phyloP scores from a whole-genome alignment of 2,329 filamentous ascomycete genomes.

The Thielaviopsis punctulata region DNA sequence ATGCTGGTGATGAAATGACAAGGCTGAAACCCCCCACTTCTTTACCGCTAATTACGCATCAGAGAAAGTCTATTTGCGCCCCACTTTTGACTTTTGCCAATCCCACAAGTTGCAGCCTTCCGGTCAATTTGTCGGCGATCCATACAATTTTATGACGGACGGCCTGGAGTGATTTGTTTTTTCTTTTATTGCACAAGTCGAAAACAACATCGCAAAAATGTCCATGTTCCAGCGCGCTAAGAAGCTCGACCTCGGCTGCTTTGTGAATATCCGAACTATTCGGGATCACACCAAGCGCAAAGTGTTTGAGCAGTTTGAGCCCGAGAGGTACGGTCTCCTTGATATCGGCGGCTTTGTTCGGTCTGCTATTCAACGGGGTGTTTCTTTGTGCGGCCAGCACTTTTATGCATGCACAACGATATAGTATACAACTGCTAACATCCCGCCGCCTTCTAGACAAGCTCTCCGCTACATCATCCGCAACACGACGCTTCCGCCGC shows the following conservation, averaged over 20 bases:
- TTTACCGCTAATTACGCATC: background rate
- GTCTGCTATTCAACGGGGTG: background rate
- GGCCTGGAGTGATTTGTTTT: too few species aligned
- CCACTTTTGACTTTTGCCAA: constrained; percentile 1
- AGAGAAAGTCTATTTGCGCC: background rate
- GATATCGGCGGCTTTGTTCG: background rate
- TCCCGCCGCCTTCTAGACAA: too few species aligned
- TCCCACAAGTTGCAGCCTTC: background rate
- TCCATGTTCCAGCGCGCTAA: constrained; percentile 69
- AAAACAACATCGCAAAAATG: constrained; percentile 42
- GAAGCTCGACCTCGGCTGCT: constrained; percentile 77
- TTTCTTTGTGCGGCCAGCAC: background rate
- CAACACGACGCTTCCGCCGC: constrained; percentile 69
- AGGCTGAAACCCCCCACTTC: constrained; percentile 4
- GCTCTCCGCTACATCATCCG: constrained; percentile 82
- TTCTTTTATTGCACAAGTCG: too few species aligned
- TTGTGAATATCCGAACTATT: constrained; percentile 69
- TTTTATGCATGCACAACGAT: too few species aligned
- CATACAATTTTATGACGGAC: background rate
- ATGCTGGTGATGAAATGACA: background rate
- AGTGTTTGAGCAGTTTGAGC: constrained; percentile 71
- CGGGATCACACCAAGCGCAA: constrained; percentile 95
- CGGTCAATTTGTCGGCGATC: background rate
- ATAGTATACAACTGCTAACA: too few species aligned
- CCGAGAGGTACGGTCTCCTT: constrained; percentile 50